A percentile compares a stretch with the other conserved stretches of the same genome.
Conservation (phyloP, 208 protist species). For the Acanthamoeba sp. region DNA sequence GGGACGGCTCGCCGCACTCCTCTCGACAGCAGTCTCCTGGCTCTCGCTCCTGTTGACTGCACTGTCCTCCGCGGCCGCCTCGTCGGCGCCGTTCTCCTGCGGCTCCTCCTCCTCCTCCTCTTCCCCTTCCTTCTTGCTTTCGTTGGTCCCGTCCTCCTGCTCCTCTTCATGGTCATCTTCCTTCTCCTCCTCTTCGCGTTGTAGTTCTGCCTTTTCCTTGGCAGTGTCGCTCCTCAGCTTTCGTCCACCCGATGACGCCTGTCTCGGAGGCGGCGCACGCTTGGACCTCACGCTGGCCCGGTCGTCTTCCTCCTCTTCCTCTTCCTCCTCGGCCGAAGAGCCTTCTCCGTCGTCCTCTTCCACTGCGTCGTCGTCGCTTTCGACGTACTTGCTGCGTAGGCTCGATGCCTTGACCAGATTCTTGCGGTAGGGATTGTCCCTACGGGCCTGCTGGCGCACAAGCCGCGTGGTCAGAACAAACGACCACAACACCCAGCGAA, state of each 20-base stretch:
- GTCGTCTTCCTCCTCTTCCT: background rate
- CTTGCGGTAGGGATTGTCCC: background rate
- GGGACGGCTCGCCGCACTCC: background rate
- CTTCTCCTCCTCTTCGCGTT: background rate
- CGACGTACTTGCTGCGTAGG: background rate
- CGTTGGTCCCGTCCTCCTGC: background rate
- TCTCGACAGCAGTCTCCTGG: background rate
- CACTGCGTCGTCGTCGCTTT: background rate
- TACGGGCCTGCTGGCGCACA: background rate
- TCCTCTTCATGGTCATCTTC: background rate
- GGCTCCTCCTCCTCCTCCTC: conserved; percentile 12
- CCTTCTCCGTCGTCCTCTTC: background rate
- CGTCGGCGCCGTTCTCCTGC: background rate
- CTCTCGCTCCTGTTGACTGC: background rate
- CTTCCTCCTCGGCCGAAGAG: background rate
- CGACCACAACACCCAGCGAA: too few relatives aligned
- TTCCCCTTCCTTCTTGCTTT: background rate
- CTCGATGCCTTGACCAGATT: background rate
- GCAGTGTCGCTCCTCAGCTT: background rate
- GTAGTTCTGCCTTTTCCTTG: background rate
- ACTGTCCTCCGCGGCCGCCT: background rate
- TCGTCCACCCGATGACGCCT: background rate
- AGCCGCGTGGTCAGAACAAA: background rate
- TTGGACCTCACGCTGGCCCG: background rate
- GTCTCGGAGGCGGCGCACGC: background rate